These are phyloP conservation scores for Malassezia vespertilionis DNA, from an alignment of 1,284 basidiomycete species.

Conservation along the genomic window DNA sequence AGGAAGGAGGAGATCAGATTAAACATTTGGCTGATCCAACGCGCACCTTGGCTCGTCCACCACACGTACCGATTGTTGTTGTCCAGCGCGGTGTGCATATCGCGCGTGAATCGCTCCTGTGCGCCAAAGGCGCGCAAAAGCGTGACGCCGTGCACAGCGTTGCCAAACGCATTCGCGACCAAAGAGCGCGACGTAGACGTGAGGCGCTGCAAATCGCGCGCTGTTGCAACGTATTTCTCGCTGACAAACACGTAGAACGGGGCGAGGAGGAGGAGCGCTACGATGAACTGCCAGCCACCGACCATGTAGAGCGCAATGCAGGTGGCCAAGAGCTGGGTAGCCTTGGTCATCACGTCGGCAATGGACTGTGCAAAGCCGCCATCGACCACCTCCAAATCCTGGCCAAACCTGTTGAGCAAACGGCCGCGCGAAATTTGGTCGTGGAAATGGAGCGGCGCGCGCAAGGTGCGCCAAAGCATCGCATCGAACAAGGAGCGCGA, in stretches of 20 bases:
- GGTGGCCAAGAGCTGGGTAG: slow-evolving; percentile 47
- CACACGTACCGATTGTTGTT: slow-evolving; percentile 42
- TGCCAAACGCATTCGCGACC: slow-evolving; percentile 47
- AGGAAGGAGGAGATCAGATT: slow-evolving; percentile 51
- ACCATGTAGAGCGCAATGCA: slow-evolving; percentile 27
- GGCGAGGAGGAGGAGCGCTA: slow-evolving; percentile 48
- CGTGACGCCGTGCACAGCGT: slow-evolving; percentile 49
- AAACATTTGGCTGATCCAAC: slow-evolving; percentile 30
- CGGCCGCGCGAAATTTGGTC: slow-evolving; percentile 48
- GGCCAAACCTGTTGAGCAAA: slow-evolving; percentile 52
- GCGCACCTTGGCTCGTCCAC: slow-evolving; percentile 19
- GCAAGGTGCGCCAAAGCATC: slow-evolving; percentile 27
- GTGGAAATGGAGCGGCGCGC: slow-evolving; percentile 32
- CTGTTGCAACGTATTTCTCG: slow-evolving; percentile 50
- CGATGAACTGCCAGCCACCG: slow-evolving; percentile 47
- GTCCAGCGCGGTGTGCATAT: slow-evolving; percentile 50
- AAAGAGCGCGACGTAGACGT: slow-evolving; percentile 44
- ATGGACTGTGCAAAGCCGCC: slow-evolving; percentile 36
- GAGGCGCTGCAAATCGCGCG: slow-evolving; percentile 49
- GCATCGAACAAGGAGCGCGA: slow-evolving; percentile 23
- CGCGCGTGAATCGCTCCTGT: slow-evolving; percentile 49
- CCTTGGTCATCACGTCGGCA: slow-evolving; percentile 16
- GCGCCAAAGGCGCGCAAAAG: slow-evolving; percentile 53
- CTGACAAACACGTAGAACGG: slow-evolving; percentile 50
- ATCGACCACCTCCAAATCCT: slow-evolving; percentile 52